Conservation (phyloP, 1,139 yeast species). For the Candida sp. region DNA sequence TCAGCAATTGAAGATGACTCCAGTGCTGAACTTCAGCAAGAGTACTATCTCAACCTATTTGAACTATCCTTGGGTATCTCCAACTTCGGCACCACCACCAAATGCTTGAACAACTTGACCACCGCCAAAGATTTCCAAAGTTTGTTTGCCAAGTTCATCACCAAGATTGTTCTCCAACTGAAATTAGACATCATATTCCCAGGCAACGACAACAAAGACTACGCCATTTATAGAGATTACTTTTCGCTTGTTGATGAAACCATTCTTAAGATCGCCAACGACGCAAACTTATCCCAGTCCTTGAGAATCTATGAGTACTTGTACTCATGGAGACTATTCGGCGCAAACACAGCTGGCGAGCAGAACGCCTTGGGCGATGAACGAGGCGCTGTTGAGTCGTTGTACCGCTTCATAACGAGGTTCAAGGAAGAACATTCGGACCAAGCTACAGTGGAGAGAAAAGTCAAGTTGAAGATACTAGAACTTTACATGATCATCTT, state of each 20-base stretch:
- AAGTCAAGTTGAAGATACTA: conserved; percentile 38
- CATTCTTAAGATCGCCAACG: conserved; percentile 43
- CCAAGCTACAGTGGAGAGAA: conserved; percentile 31
- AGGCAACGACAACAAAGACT: conserved; percentile 10
- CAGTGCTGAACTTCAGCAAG: conserved; percentile 13
- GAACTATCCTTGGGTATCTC: conserved; percentile 31
- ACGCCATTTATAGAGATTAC: conserved; percentile 26
- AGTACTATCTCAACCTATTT: conserved; percentile 33
- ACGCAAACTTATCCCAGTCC: conserved; percentile 35
- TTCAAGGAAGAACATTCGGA: conserved; percentile 23
- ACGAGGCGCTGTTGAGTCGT: conserved; percentile 60
- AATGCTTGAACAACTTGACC: conserved; percentile 28
- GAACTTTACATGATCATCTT: conserved; percentile 52
- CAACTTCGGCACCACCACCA: conserved; percentile 28
- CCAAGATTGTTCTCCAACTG: conserved; percentile 27
- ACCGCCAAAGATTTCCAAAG: conserved; percentile 15
- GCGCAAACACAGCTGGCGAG: conserved; percentile 17
- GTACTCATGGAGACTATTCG: conserved; percentile 57
- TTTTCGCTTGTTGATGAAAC: conserved; percentile 42
- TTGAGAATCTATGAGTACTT: conserved; percentile 56
- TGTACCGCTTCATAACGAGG: conserved; percentile 55
- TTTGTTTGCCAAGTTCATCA: conserved; percentile 24
- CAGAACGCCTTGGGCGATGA: conserved; percentile 34
- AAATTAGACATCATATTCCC: conserved; percentile 27
- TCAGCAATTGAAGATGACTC: conserved; percentile 28